Evolutionary conservation across 2,329 filamentous ascomycete species (phyloP), one percentile per base, ranked within the genome.

Genomic region (Monosporascus sp.): DNA sequence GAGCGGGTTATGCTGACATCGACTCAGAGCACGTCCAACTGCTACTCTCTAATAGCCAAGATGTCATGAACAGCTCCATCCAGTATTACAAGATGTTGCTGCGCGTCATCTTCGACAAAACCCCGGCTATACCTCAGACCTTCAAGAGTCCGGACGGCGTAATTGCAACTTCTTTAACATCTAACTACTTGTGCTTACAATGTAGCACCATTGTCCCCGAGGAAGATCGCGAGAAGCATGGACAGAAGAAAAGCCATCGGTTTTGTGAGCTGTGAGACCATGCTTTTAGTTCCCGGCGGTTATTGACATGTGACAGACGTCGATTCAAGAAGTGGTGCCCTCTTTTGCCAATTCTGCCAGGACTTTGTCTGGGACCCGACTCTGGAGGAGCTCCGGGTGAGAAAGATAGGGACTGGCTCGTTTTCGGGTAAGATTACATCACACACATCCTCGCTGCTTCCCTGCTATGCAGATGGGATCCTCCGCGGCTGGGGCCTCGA

Each of bases 301-400:
- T 35, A 6, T 48, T 31, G 20, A 40, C 40, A 58, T 50, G 44
- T 22, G 51, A 20, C 60, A 91, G 88, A 88, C 65, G 87, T 92
- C 40, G 89, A 94, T 65, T 93, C 89, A 24, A 78, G 85, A 54
- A 86, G 81, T 60, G 89, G 89, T 40, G 80, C 84, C 49, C 74
- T 94, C 7, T 93, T 87, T 70, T 94, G 89, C 69, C 87, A 91
- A 59, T 85, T 90, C 66, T 94, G 89, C 66, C 82, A 88, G 65
- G 89, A 94, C 67, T 85, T 90, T 58, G 86, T 94, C 35, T 93
- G 89, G 78, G 89, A 94, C 61, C 87, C 88, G 6, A 88, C 87
- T 6, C 75, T 94, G 5, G 89, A 94, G 65, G 86, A 88, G 50
- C 79, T 91, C 52, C 80, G 89, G 55, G 72, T 89, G 43, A 79